phyloP scores from a whole-genome alignment of 2,329 filamentous ascomycete species.

The Apiospora marii region DNA sequence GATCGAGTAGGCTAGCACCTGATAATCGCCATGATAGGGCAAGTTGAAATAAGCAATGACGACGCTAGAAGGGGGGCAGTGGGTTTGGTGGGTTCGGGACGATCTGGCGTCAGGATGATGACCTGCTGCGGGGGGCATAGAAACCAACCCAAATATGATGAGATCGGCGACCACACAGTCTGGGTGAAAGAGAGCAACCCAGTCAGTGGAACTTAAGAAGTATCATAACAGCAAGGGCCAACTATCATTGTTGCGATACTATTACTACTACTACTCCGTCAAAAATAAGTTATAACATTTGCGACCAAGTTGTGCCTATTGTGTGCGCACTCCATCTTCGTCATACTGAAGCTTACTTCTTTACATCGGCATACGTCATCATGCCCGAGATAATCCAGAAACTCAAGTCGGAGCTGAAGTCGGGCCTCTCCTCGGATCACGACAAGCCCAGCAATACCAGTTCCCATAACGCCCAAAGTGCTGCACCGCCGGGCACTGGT shows the following conservation, averaged over 20 bases:
- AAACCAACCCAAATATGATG: background rate
- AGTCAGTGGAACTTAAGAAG: background rate
- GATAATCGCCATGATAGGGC: background rate
- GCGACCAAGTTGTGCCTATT: background rate
- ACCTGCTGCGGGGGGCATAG: background rate
- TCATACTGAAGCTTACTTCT: too few species aligned
- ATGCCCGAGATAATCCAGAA: background rate
- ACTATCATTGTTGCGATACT: background rate
- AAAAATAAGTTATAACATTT: background rate
- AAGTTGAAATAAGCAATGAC: background rate
- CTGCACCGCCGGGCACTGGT: background rate
- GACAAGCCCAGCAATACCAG: background rate
- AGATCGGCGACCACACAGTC: background rate
- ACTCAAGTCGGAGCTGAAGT: background rate
- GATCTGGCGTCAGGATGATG: constrained; percentile 4
- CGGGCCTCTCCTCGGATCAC: background rate
- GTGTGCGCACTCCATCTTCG: background rate
- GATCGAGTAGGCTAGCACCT: too few species aligned
- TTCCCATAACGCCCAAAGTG: background rate
- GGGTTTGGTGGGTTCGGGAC: background rate
- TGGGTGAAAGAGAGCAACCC: background rate
- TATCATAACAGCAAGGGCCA: too few species aligned
- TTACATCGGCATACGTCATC: background rate
- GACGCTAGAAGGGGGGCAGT: background rate
- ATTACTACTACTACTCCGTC: background rate